Evolutionary conservation across 2,329 filamentous ascomycete species (phyloP), one percentile per base, ranked within the genome.

Genomic region (Xylaria arbuscula): DNA sequence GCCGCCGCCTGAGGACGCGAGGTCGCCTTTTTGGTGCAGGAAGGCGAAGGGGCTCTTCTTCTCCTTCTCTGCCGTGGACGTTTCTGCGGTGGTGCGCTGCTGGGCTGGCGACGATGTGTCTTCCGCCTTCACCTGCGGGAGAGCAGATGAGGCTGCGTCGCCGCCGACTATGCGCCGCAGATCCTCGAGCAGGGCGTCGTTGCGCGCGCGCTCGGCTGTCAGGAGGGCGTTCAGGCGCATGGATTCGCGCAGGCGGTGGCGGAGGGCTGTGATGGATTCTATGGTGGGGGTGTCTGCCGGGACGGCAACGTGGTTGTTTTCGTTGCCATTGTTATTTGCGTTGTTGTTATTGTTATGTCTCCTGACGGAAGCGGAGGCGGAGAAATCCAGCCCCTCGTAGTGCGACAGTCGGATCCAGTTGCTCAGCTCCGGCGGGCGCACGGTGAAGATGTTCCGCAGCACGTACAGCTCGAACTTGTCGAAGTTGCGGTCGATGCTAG

Each of bases 381-480:
- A 73, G 53, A 89, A 84, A 68, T 87, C 86, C 22, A 89, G 77
- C 0, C 84, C 93, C 79, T 94, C 89, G 82, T 99, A 98, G 84
- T 98, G 95, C 56, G 88, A 88, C 71, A 99, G 83, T 62, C 91
- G 85, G 72, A 98, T 90, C 89, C 92, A 98, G 66, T 88, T 87
- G 75, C 92, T 84, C 3, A 78, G 66, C 70, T 95, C 92, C 34
- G 90, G 88, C 57, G 88, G 88, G 42, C 79, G 78, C 47, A 95
- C 88, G 48, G 88, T 90, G 71, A 96, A 81, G 73, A 94, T 92
- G 78, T 98, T 98, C 72, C 93, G 86, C 83, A 99, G 85, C 60
- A 93, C 91, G 82, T 95, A 98, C 65, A 99, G 92, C 83, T 96
- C 93, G 75, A 95, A 91, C 71, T 92, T 90, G 83, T 96, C 93